Evolutionary conservation across 768 basidiomycete genomes (phyloP), one percentile per base, ranked within the genome.

Genomic region (Rickenella mellea): DNA sequence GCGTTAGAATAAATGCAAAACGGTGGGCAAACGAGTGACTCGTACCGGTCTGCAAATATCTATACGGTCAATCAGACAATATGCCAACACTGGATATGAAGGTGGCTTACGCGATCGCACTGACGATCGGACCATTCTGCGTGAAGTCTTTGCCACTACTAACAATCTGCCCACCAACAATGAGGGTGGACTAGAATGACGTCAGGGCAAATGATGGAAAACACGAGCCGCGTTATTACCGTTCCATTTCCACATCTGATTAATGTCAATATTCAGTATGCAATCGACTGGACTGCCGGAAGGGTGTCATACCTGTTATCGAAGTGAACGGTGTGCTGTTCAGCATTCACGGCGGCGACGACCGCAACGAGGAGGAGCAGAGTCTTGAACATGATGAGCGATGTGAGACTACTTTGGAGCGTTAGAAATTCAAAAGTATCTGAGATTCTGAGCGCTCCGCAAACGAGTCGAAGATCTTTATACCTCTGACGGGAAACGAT

Each of bases 261-360:
- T n/a, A n/a, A n/a, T 22, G 33, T 36, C 9, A n/a, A n/a, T n/a
- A n/a, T n/a, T n/a, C n/a, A n/a, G n/a, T n/a, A n/a, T n/a, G n/a
- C n/a, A n/a, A n/a, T n/a, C n/a, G n/a, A n/a, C n/a, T n/a, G n/a
- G n/a, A n/a, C n/a, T n/a, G n/a, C n/a, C n/a, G n/a, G n/a, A n/a
- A n/a, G n/a, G n/a, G n/a, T n/a, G n/a, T n/a, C n/a, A n/a, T n/a
- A 53, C 50, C 53, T 52, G 49, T 69, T 68, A 28, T 51, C 53
- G 45, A 69, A 66, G 43, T 54, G 56, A 10, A 69, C 56, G 6
- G 57, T 57, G 48, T 69, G 67, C 3, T 50, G 44, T 45, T 67
- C 64, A 21, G 57, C 59, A 4, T 43, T 36, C 12, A 54, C 60
- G 25, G 47, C 47, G 29, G 50, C 31, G 22, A 55, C 30, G 37